phyloP scores from a whole-genome alignment of 2,329 filamentous ascomycete species.

The Penicillium sp. region DNA sequence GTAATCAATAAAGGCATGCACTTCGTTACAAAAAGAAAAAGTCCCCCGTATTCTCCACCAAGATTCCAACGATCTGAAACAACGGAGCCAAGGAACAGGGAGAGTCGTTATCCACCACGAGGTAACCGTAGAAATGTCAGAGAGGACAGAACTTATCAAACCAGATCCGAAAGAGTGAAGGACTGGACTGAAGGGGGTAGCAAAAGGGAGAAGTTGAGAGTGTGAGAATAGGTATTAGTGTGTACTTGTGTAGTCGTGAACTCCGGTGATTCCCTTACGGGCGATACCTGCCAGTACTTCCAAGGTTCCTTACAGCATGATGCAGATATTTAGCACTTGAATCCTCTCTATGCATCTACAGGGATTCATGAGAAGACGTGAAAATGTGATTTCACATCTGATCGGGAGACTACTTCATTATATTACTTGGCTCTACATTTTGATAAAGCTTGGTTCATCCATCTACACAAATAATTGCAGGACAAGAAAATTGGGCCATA shows the following conservation, averaged over 20 bases:
- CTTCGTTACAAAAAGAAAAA: not conserved
- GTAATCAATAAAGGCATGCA: constrained; percentile 6
- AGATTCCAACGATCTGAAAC: constrained; percentile 19
- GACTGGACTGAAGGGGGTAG: constrained; percentile 15
- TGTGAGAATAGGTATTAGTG: not conserved
- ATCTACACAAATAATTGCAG: not conserved
- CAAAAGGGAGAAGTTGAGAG: constrained; percentile 15
- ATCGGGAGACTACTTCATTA: not conserved
- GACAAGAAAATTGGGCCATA: not conserved
- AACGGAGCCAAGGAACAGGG: not conserved
- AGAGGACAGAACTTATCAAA: not conserved
- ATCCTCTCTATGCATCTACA: not conserved
- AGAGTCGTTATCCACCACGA: constrained; percentile 3
- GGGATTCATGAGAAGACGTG: not conserved
- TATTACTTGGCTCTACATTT: not conserved
- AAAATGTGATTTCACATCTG: not conserved
- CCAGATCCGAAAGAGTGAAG: constrained; percentile 32
- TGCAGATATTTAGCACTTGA: not conserved
- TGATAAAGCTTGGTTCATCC: not conserved
- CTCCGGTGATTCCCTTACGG: constrained; percentile 16
- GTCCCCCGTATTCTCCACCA: constrained; percentile 11
- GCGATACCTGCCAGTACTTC: constrained; percentile 14
- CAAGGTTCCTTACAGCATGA: constrained; percentile 2
- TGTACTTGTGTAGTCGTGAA: not conserved
- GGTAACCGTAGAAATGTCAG: not conserved